Percentiles rank a stretch among this genome's conserved stretches.
Evolutionary conservation across 441 rosid genomes (phyloP).

Genomic region (Erodium moschatum): DNA sequence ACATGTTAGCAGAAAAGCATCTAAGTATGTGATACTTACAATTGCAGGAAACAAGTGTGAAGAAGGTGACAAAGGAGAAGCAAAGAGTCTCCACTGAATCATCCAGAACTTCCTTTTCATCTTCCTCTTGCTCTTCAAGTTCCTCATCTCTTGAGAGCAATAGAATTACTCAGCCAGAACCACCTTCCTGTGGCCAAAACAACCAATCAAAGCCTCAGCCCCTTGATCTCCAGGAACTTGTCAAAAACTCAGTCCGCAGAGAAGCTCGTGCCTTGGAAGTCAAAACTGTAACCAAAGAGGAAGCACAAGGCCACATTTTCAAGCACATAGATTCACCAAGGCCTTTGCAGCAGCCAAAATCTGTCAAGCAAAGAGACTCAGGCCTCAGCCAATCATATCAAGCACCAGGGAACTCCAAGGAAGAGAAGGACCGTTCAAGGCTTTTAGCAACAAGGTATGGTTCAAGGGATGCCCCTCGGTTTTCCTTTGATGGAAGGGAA

Average conservation of each 20-base stretch:
- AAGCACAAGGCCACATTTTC: conserved; percentile 33
- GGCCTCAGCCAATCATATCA: conserved; percentile 19
- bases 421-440: conserved; percentile 25
- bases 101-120: conserved; percentile 60
- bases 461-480: conserved; percentile 53
- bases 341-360: conserved; percentile 43
- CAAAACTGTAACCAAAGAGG: conserved; percentile 29
- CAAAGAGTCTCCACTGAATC: conserved; percentile 57
- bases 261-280: conserved; percentile 38
- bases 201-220: conserved; percentile 31
- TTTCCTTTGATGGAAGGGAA: conserved; percentile 81
- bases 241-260: conserved; percentile 21
- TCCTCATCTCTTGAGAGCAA: conserved; percentile 52
- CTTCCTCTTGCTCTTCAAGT: conserved; percentile 71
- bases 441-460: conserved; percentile 43
- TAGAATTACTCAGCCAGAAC: conserved; percentile 41
- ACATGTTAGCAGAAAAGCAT: background rate
- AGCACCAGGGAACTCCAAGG: conserved; percentile 26
- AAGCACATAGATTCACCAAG: conserved; percentile 64
- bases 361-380: conserved; percentile 33
- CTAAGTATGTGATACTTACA: conserved; percentile 23
- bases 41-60: conserved; percentile 48
- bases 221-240: conserved; percentile 32
- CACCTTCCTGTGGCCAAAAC: conserved; percentile 23
- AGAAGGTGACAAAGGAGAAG: conserved; percentile 46